A percentile compares a stretch with the other conserved stretches of the same genome.
These are phyloP conservation scores for Clavispora fructus DNA, from an alignment of 805 yeast species.

Conservation along the genomic window DNA sequence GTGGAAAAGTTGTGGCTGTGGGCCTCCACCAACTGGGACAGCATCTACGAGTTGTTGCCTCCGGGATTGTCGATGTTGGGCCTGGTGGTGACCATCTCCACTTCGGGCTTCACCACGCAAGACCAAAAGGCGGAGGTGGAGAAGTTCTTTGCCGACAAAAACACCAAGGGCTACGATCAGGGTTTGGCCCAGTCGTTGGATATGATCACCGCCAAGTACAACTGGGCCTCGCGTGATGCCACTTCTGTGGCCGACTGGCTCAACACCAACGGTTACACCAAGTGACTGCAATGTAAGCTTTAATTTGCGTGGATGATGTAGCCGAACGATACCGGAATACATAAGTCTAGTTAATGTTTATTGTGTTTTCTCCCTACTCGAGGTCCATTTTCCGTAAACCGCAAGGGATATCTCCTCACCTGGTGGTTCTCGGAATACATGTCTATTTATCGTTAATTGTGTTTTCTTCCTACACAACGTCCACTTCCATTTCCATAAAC, in stretches of 20 bases:
- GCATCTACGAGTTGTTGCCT: slow-evolving; percentile 61
- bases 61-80: slow-evolving; percentile 79
- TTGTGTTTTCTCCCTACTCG: too few relatives aligned
- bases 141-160: slow-evolving; percentile 46
- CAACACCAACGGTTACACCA: slow-evolving; percentile 26
- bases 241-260: slow-evolving; percentile 46
- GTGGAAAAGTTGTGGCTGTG: slow-evolving; percentile 68
- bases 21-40: slow-evolving; percentile 71
- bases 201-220: slow-evolving; percentile 48
- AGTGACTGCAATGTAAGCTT: slow-evolving; percentile 7
- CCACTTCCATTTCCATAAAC: slow-evolving; percentile 22
- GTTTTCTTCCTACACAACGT: too few relatives aligned
- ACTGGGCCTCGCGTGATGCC: slow-evolving; percentile 57
- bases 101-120: slow-evolving; percentile 55
- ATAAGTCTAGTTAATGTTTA: too few relatives aligned
- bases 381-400: slow-evolving; percentile 22
- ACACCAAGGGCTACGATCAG: slow-evolving; percentile 61
- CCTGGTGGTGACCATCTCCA: slow-evolving; percentile 57
- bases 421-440: slow-evolving; percentile 25
- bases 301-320: not conserved
- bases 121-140: slow-evolving; percentile 48
- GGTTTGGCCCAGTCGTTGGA: slow-evolving; percentile 63
- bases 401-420: slow-evolving; percentile 40
- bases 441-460: too few relatives aligned
- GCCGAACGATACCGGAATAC: not conserved